Evolutionary conservation across 306 rosid species (phyloP).

Genomic region (Cicer yamashitae): DNA sequence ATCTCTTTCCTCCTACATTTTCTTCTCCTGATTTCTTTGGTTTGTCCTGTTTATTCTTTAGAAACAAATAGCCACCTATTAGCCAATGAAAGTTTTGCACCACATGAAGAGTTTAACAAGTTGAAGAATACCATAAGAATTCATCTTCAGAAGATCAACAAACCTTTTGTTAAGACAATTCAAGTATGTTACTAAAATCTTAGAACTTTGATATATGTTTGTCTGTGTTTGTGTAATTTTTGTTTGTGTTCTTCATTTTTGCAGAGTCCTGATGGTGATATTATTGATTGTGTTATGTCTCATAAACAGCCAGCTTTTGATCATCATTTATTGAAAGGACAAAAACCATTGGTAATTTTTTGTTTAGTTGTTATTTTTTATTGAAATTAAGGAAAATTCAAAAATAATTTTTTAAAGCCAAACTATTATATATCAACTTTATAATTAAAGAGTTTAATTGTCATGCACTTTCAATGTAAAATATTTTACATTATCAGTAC

Average conservation of each 20-base stretch:
- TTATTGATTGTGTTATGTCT: constrained; percentile 82
- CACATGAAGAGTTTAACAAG: constrained; percentile 61
- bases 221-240: not conserved
- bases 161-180: constrained; percentile 79
- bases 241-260: not conserved
- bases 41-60: constrained; percentile 56
- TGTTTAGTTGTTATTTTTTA: not conserved
- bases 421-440: not conserved
- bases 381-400: not conserved
- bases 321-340: constrained; percentile 75
- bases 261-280: constrained; percentile 91
- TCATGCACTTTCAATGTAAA: not conserved
- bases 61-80: constrained; percentile 35
- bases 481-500: too few species aligned
- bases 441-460: not conserved
- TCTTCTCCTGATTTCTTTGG: constrained; percentile 62
- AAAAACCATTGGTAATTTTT: constrained; percentile 71
- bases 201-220: not conserved
- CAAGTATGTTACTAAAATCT: constrained; percentile 48
- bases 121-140: constrained; percentile 51
- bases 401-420: not conserved
- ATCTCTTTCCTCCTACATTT: constrained; percentile 57
- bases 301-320: constrained; percentile 93
- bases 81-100: constrained; percentile 62
- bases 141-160: constrained; percentile 75